Percentiles rank a stretch among this genome's conserved stretches.
These are phyloP conservation scores for Torrubiellomyces zombiae DNA, from an alignment of 2,329 filamentous ascomycete species.

Conservation along the genomic window DNA sequence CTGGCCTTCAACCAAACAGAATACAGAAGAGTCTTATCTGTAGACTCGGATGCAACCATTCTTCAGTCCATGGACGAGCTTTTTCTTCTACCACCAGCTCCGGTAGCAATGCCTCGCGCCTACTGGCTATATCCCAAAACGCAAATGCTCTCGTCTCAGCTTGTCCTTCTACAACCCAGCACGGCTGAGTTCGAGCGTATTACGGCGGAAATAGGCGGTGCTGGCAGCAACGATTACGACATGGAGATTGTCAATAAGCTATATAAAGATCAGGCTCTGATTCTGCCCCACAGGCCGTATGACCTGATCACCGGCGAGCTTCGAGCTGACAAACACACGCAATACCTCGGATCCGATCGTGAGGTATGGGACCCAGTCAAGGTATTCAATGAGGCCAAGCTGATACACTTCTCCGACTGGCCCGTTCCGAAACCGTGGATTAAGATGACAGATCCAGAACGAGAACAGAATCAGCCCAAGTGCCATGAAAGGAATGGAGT, in stretches of 20 bases:
- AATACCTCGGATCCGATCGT: slow-evolving; percentile 22
- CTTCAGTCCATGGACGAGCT: slow-evolving; percentile 52
- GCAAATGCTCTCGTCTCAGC: slow-evolving; percentile 37
- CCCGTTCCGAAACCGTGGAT: slow-evolving; percentile 46
- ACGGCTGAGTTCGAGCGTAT: slow-evolving; percentile 27
- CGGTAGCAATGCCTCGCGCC: slow-evolving; percentile 52
- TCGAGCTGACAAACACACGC: slow-evolving; percentile 27
- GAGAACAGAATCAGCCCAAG: slow-evolving; percentile 7
- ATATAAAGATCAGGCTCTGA: slow-evolving; percentile 38
- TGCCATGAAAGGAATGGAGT: slow-evolving; percentile 23
- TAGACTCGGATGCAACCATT: slow-evolving; percentile 47
- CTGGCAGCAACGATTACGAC: slow-evolving; percentile 30
- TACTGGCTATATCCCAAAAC: slow-evolving; percentile 47
- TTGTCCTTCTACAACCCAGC: slow-evolving; percentile 43
- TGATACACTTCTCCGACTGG: slow-evolving; percentile 58
- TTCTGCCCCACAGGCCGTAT: slow-evolving; percentile 48
- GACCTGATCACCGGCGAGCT: slow-evolving; percentile 48
- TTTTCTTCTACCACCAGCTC: slow-evolving; percentile 44
- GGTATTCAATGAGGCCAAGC: slow-evolving; percentile 41
- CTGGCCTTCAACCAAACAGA: slow-evolving; percentile 51
- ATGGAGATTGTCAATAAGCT: slow-evolving; percentile 53
- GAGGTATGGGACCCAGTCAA: slow-evolving; percentile 39
- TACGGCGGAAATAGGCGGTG: slow-evolving; percentile 9
- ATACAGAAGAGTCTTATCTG: slow-evolving; percentile 31
- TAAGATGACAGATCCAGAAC: slow-evolving; percentile 6